Conservation (phyloP, 2,329 filamentous ascomycete species). For the Didymella segeticola region DNA sequence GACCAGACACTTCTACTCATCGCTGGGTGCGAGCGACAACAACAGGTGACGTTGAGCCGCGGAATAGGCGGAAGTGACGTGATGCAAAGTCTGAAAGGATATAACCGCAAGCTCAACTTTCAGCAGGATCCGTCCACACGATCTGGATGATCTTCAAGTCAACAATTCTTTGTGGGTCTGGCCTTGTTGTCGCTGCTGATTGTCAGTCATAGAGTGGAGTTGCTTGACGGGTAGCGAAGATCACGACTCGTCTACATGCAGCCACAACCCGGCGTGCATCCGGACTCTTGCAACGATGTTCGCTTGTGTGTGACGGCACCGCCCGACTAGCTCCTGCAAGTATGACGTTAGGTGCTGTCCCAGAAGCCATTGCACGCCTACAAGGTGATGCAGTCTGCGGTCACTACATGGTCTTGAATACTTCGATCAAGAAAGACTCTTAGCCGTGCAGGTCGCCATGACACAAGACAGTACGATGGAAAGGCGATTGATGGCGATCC, state of each 20-base stretch:
- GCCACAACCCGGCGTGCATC: neutral
- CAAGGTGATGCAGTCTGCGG: neutral
- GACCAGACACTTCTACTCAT: neutral
- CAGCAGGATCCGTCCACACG: neutral
- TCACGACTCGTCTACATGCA: conserved; percentile 1
- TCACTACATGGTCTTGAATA: neutral
- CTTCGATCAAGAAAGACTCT: neutral
- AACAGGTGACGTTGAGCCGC: conserved; percentile 11
- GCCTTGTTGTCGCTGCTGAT: neutral
- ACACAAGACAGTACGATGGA: no score
- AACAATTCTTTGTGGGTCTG: neutral
- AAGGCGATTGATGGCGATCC: no score
- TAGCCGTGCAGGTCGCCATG: no score
- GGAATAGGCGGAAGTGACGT: conserved; percentile 15
- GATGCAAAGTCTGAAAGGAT: neutral
- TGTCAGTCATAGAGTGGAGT: neutral
- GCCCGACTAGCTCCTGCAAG: neutral
- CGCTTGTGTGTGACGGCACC: neutral
- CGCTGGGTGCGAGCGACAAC: neutral
- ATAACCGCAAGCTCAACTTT: neutral
- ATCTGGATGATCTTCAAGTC: neutral
- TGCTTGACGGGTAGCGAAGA: neutral
- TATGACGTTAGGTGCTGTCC: neutral
- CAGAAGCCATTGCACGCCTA: neutral
- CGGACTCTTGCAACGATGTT: neutral